Evolutionary conservation across 1,284 basidiomycete genomes (phyloP).

Genomic region (Malassezia sympodialis): DNA sequence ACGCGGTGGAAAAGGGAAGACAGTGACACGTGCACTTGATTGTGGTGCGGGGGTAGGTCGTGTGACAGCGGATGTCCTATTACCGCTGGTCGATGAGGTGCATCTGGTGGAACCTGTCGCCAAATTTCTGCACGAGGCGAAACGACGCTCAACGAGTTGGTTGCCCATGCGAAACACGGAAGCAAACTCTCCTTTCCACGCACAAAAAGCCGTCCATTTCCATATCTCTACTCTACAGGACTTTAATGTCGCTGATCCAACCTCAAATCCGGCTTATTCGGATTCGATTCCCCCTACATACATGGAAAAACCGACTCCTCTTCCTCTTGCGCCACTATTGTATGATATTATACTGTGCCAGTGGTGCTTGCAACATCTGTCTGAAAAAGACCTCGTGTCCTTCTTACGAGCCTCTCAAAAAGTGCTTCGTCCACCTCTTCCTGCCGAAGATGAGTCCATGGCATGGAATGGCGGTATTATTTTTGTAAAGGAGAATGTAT

Average conservation of each 20-base stretch:
- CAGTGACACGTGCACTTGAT: conserved; percentile 38
- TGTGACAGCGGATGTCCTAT: conserved; percentile 38
- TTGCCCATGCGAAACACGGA: conserved; percentile 24
- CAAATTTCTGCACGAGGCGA: conserved; percentile 41
- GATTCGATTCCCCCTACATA: conserved; percentile 4
- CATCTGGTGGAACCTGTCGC: conserved; percentile 45
- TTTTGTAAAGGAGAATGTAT: conserved; percentile 46
- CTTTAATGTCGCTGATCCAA: conserved; percentile 32
- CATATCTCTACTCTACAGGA: conserved; percentile 40
- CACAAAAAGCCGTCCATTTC: conserved; percentile 41
- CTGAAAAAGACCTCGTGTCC: conserved; percentile 36
- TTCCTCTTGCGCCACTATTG: conserved; percentile 19
- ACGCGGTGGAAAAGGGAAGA: conserved; percentile 31
- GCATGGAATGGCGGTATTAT: conserved; percentile 25
- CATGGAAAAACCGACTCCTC: neutral
- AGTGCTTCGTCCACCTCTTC: conserved; percentile 17
- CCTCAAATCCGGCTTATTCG: conserved; percentile 1
- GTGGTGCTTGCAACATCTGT: conserved; percentile 46
- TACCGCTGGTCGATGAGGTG: conserved; percentile 43
- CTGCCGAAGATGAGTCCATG: conserved; percentile 3
- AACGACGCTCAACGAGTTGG: conserved; percentile 28
- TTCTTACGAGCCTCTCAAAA: conserved; percentile 34
- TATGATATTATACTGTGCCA: conserved; percentile 45
- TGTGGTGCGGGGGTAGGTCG: conserved; percentile 45
- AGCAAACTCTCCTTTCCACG: conserved; percentile 27